Conservation (phyloP, 2,329 filamentous ascomycete genomes). For the Colletotrichum navitas region DNA sequence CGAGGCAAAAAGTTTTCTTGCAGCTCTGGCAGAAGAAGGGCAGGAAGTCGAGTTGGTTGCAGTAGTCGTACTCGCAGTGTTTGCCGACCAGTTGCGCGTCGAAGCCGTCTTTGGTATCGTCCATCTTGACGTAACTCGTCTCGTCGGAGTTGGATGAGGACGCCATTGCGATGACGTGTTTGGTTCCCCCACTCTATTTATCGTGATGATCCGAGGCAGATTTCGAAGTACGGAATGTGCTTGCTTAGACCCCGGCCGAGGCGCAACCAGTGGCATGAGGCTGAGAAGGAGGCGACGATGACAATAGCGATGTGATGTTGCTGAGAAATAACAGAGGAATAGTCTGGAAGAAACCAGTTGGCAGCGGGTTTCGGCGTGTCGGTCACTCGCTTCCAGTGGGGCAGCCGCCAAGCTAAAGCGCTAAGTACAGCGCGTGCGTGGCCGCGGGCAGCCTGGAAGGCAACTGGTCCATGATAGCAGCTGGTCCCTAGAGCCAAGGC, state of each 20-base stretch:
- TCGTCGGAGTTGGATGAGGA: conserved; percentile 61
- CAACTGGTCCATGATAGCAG: conserved; percentile 14
- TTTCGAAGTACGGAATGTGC: background rate
- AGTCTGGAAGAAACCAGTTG: conserved; percentile 41
- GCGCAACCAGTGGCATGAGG: conserved; percentile 16
- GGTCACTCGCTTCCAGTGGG: conserved; percentile 29
- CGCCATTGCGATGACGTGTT: conserved; percentile 59
- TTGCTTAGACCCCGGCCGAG: conserved; percentile 21
- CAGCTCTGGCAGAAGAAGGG: conserved; percentile 96
- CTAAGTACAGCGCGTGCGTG: conserved; percentile 37
- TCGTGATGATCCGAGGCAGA: background rate
- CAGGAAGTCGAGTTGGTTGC: conserved; percentile 95
- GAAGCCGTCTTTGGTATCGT: conserved; percentile 62
- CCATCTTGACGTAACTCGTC: conserved; percentile 78
- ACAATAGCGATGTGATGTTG: conserved; percentile 19
- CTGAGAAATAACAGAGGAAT: conserved; percentile 38
- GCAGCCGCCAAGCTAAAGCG: conserved; percentile 24
- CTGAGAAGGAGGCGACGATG: conserved; percentile 10
- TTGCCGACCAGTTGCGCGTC: conserved; percentile 89
- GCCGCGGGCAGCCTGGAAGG: conserved; percentile 30
- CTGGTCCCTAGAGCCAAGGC: background rate
- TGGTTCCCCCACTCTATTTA: conserved; percentile 25
- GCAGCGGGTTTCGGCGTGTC: conserved; percentile 27
- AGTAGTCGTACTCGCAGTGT: conserved; percentile 93
- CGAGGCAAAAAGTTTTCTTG: conserved; percentile 86